Base-by-base conservation (phyloP, 2,329 filamentous ascomycete species). In the Verticillium albo-atrum region DNA sequence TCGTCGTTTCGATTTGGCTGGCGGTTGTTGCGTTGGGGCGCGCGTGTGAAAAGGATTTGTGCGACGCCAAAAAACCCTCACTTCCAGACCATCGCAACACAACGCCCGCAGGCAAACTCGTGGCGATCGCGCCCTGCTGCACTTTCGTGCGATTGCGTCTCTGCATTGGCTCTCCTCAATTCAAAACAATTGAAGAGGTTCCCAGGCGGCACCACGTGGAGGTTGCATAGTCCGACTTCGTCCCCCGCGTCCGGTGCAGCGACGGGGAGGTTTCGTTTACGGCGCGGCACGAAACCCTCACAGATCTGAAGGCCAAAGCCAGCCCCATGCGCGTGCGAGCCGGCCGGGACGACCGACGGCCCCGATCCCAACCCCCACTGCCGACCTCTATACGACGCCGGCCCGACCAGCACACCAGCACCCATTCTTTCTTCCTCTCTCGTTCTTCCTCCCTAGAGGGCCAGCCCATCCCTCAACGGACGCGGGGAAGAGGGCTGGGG, bases 181-280 rank as follows among this genome's bases (percentile, higher is more conserved):
- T 7, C 25, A 34, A 54, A n/a, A 27, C 17, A 32, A 47, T 23
- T 47, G 37, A 47, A 47, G 42, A 55, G 55, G 51, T 57, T 57
- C 51, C 58, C 58, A 60, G 55, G 58, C 58, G 55, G 55, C 58
- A 60, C 55, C 58, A 60, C 58, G 58, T 10, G 58, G 58, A 60
- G 58, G 58, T 60, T 60, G 58, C 58, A 60, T 55, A 58, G 58
- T 60, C 58, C 55, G 51, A 60, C 57, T 60, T 60, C 55, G 58
- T 56, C 58, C 55, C 58, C 35, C 47, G 25, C 53, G 35, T 50
- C 26, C 28, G 28, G 28, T 30, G 28, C 28, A 30, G 28, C 28
- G 28, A 30, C 28, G 28, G 28, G 28, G 28, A 30, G 28, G 28
- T 30, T 30, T 30, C 28, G 28, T 30, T 30, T 30, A 30, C 28